A percentile compares a stretch with the other conserved stretches of the same genome.
phyloP scores from a whole-genome alignment of 2,329 filamentous ascomycete genomes.

The Colletotrichum tropicicola region DNA sequence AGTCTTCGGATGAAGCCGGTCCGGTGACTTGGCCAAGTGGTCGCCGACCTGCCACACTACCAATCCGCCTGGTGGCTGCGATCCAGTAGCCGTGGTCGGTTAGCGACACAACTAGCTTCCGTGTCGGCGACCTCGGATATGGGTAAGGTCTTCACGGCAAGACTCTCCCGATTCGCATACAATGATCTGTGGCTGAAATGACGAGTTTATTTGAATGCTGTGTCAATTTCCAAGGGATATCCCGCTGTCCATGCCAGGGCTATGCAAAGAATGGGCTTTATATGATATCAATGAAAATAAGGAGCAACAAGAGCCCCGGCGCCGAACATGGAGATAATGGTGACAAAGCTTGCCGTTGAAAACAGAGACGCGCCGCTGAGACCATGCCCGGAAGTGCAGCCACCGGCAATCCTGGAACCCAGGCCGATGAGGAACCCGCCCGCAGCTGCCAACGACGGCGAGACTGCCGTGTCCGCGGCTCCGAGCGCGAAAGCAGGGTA shows the following conservation, averaged over 20 bases:
- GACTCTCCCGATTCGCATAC: too few species aligned
- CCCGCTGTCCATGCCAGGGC: not conserved
- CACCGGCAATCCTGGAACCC: constrained; percentile 69
- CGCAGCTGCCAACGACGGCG: constrained; percentile 49
- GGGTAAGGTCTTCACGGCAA: too few species aligned
- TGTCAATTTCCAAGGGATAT: not conserved
- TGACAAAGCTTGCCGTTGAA: constrained; percentile 69
- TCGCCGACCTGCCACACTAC: too few species aligned
- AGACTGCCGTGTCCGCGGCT: constrained; percentile 39
- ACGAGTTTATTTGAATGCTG: too few species aligned
- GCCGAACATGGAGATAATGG: constrained; percentile 66
- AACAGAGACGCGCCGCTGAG: constrained; percentile 73
- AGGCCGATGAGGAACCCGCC: constrained; percentile 68
- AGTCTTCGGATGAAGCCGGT: too few species aligned
- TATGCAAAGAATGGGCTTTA: not conserved
- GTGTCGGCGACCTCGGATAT: too few species aligned
- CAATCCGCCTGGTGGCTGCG: too few species aligned
- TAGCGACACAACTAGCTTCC: too few species aligned
- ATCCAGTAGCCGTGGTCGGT: too few species aligned
- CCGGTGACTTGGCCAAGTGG: too few species aligned
- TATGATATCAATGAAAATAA: constrained; percentile 29
- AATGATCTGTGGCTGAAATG: too few species aligned
- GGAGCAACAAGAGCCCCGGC: constrained; percentile 48
- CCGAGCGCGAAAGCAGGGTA: constrained; percentile 40
- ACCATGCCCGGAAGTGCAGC: constrained; percentile 75